These are phyloP conservation scores for Tripterygium wilfordii DNA, from an alignment of 177 flowering plant genomes.

Conservation along the genomic window DNA sequence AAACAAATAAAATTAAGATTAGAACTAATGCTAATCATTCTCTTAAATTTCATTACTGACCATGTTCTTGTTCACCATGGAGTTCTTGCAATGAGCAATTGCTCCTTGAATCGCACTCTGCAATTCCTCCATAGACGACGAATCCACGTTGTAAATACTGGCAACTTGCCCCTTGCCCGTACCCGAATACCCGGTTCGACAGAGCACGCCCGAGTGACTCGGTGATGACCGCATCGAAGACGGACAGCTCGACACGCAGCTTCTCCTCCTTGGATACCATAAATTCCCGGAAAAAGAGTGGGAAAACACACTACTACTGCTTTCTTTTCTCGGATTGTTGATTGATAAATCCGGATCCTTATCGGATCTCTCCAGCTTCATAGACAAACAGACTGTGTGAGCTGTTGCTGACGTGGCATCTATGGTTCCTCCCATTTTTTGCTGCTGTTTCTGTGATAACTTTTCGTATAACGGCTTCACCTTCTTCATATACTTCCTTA, in stretches of 20 bases:
- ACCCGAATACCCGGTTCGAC: slow-evolving; percentile 15
- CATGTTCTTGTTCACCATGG: slow-evolving; percentile 39
- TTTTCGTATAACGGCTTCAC: slow-evolving; percentile 86
- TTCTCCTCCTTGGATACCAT: slow-evolving; percentile 52
- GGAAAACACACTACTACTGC: slow-evolving; percentile 14
- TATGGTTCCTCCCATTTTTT: slow-evolving; percentile 9
- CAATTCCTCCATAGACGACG: slow-evolving; percentile 92
- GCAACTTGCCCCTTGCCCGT: neutral
- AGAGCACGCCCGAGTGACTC: slow-evolving; percentile 70
- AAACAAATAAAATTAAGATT: too few species aligned
- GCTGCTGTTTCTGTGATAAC: slow-evolving; percentile 43
- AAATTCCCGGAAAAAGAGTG: slow-evolving; percentile 87
- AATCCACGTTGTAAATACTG: too few species aligned
- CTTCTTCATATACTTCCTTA: slow-evolving; percentile 74
- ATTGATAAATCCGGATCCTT: slow-evolving; percentile 1
- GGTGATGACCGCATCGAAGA: slow-evolving; percentile 95
- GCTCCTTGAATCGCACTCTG: slow-evolving; percentile 97
- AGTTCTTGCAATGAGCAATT: slow-evolving; percentile 90
- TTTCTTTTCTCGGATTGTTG: slow-evolving; percentile 15
- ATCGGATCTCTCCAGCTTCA: slow-evolving; percentile 12
- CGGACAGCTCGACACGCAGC: slow-evolving; percentile 72
- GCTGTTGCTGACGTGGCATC: neutral
- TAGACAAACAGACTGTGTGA: neutral
- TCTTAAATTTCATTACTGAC: slow-evolving; percentile 38
- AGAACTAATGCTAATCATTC: too few species aligned